phyloP scores from a whole-genome alignment of 2,329 filamentous ascomycete genomes.

The Xylariaceae sp. region DNA sequence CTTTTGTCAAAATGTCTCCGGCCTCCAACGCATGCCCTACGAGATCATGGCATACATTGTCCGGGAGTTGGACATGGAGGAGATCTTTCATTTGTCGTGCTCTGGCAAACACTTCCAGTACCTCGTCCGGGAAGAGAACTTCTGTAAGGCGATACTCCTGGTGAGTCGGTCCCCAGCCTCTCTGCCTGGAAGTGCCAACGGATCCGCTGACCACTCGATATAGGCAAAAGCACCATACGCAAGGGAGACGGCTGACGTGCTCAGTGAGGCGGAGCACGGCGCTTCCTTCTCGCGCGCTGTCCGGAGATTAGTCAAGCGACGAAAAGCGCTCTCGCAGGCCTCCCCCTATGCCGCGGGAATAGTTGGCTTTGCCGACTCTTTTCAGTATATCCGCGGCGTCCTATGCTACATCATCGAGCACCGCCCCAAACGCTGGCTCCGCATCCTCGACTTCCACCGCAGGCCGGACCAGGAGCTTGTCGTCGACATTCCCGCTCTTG shows the following conservation, averaged over 20 bases:
- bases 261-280: slow-evolving; percentile 19
- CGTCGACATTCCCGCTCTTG: slow-evolving; percentile 41
- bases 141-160: slow-evolving; percentile 51
- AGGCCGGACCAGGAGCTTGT: slow-evolving; percentile 44
- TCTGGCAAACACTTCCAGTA: slow-evolving; percentile 43
- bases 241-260: slow-evolving; percentile 26
- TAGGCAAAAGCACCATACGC: slow-evolving; percentile 27
- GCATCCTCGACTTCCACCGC: slow-evolving; percentile 50
- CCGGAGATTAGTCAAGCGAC: slow-evolving; percentile 52
- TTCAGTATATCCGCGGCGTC: slow-evolving; percentile 55
- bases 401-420: slow-evolving; percentile 54
- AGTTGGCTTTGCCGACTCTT: slow-evolving; percentile 52
- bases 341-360: slow-evolving; percentile 54
- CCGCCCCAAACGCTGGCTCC: slow-evolving; percentile 33
- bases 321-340: slow-evolving; percentile 51
- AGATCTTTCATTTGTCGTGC: slow-evolving; percentile 48
- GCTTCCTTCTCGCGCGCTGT: slow-evolving; percentile 46
- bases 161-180: slow-evolving; percentile 31
- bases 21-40: slow-evolving; percentile 41
- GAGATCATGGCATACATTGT: slow-evolving; percentile 57
- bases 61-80: slow-evolving; percentile 45
- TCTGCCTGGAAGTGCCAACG: not conserved
- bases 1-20: slow-evolving; percentile 8
- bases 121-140: slow-evolving; percentile 44
- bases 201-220: slow-evolving; percentile 17